Conservation (phyloP, 73 alveolate genomes). For the Diophrys appendiculata region DNA sequence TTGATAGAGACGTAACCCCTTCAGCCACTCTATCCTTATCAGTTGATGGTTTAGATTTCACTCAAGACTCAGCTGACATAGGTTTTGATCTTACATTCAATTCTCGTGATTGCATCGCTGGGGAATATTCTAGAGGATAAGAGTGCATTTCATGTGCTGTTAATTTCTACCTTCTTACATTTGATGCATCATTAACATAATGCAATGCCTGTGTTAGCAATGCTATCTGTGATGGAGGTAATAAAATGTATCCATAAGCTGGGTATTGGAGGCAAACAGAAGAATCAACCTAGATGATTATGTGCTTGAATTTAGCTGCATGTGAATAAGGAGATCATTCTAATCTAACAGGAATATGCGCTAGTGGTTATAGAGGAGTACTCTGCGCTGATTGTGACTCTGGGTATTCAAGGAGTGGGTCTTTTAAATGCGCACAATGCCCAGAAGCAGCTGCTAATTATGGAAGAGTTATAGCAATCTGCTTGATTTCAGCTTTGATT, state of each 20-base stretch:
- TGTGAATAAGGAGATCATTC: background rate
- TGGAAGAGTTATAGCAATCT: background rate
- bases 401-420: constrained; percentile 10
- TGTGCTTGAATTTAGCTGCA: background rate
- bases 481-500: background rate
- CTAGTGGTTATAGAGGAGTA: constrained; percentile 43
- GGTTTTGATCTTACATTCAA: background rate
- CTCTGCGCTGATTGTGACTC: constrained; percentile 36
- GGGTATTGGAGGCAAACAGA: background rate
- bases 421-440: constrained; percentile 31
- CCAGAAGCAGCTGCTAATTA: constrained; percentile 17
- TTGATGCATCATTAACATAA: background rate
- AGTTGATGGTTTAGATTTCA: background rate
- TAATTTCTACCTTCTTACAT: background rate
- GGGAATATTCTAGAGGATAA: background rate
- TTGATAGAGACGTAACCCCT: background rate
- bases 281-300: background rate
- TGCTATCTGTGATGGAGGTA: constrained; percentile 35
- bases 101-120: background rate
- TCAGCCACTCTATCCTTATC: background rate
- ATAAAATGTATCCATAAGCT: constrained; percentile 12
- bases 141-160: background rate
- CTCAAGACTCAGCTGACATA: background rate
- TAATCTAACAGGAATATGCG: constrained; percentile 26
- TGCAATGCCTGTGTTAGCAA: background rate